Evolutionary conservation across 2,329 filamentous ascomycete species (phyloP).

Genomic region (Claviceps sp.): DNA sequence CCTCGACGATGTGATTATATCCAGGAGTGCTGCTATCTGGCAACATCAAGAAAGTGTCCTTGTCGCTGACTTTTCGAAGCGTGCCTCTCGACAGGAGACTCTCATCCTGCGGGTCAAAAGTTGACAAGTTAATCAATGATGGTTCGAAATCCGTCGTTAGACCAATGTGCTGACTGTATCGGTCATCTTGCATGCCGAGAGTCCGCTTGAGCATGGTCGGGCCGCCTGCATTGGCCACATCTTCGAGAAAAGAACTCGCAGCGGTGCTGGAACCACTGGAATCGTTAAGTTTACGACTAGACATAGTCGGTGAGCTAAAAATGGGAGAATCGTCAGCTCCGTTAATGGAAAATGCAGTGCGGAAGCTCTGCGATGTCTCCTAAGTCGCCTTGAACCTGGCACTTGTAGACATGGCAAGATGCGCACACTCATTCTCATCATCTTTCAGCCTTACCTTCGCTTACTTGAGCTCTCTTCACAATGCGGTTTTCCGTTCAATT

Average conservation of each 20-base stretch:
- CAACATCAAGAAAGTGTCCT: slow-evolving; percentile 69
- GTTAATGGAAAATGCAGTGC: background rate
- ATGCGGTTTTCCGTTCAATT: slow-evolving; percentile 51
- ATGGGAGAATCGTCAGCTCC: slow-evolving; percentile 5
- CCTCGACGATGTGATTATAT: slow-evolving; percentile 54
- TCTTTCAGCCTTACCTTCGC: slow-evolving; percentile 47
- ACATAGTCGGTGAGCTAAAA: slow-evolving; percentile 41
- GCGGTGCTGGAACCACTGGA: slow-evolving; percentile 48
- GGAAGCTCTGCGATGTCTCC: background rate
- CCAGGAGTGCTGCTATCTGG: slow-evolving; percentile 61
- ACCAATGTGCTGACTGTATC: slow-evolving; percentile 73
- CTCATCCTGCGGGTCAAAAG: slow-evolving; percentile 71
- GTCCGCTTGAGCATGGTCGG: slow-evolving; percentile 54
- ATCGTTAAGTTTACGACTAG: slow-evolving; percentile 37
- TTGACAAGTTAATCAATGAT: slow-evolving; percentile 66
- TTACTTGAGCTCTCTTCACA: slow-evolving; percentile 46
- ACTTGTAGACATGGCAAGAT: background rate
- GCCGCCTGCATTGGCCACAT: slow-evolving; percentile 57
- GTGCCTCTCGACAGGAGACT: slow-evolving; percentile 56
- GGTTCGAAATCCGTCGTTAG: slow-evolving; percentile 75
- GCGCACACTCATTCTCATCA: background rate
- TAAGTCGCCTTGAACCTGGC: background rate
- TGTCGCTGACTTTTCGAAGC: slow-evolving; percentile 61
- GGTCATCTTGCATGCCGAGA: slow-evolving; percentile 62
- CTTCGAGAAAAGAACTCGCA: slow-evolving; percentile 50